These are phyloP conservation scores for Coemansia sp. DNA, from an alignment of 192 early-diverging fungal species.

Conservation along the genomic window DNA sequence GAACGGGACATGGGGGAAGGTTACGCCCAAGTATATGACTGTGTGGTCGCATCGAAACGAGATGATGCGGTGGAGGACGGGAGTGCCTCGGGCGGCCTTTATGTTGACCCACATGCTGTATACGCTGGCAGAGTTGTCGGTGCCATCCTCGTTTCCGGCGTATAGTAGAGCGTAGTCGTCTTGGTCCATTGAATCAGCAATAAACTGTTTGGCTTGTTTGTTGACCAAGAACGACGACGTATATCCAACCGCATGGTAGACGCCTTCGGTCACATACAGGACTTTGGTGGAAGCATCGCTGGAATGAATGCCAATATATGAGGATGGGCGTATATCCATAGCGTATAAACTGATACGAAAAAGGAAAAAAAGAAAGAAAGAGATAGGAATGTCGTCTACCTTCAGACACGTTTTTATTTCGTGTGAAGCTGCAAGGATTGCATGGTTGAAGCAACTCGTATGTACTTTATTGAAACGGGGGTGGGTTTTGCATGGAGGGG, in stretches of 20 bases:
- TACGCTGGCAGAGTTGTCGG: slow-evolving; percentile 21
- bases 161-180: slow-evolving; percentile 23
- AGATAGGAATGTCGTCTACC: too few species aligned
- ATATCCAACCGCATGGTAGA: slow-evolving; percentile 22
- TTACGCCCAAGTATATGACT: slow-evolving; percentile 20
- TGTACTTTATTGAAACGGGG: too few species aligned
- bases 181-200: slow-evolving; percentile 22
- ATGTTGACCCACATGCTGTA: slow-evolving; percentile 43
- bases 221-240: slow-evolving; percentile 25
- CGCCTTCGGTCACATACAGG: slow-evolving; percentile 35
- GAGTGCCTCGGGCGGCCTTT: slow-evolving; percentile 14
- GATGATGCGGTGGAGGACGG: slow-evolving; percentile 26
- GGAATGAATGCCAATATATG: slow-evolving; percentile 40
- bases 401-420: too few species aligned
- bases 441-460: too few species aligned
- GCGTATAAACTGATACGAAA: too few species aligned
- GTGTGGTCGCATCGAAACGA: slow-evolving; percentile 42
- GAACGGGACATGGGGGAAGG: slow-evolving; percentile 34
- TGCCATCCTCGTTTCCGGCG: slow-evolving; percentile 7
- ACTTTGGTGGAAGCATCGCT: slow-evolving; percentile 23
- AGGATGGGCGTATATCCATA: neutral
- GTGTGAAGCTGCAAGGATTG: too few species aligned
- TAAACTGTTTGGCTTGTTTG: slow-evolving; percentile 20
- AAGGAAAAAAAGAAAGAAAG: too few species aligned
- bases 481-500: too few species aligned